Percentiles rank a stretch among this genome's conserved stretches.
Conservation (phyloP, 768 basidiomycete species). For the Mycena kentingensis region DNA sequence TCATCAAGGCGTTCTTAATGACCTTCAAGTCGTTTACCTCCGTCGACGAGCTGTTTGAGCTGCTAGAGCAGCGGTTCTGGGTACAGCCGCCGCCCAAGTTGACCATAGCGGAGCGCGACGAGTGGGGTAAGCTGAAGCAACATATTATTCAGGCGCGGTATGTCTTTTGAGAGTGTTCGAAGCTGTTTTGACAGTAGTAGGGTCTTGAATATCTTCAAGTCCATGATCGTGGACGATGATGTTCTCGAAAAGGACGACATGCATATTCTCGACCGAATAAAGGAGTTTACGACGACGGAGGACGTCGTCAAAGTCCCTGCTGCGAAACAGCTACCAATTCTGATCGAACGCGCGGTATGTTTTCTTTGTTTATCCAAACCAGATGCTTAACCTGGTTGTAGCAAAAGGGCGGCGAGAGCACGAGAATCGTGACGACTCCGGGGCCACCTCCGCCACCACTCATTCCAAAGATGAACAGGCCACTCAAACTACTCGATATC, state of each 20-base stretch:
- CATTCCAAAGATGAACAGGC: conserved; percentile 67
- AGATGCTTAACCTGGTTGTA: conserved; percentile 20
- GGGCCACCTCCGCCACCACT: conserved; percentile 76
- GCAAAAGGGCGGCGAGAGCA: conserved; percentile 57
- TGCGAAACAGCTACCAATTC: conserved; percentile 70
- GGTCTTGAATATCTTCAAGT: conserved; percentile 87
- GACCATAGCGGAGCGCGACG: conserved; percentile 57
- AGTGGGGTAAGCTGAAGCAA: conserved; percentile 87
- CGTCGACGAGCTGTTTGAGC: conserved; percentile 77
- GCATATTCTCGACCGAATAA: conserved; percentile 79
- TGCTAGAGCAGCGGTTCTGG: conserved; percentile 78
- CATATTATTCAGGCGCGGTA: conserved; percentile 86
- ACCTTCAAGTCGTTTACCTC: conserved; percentile 95
- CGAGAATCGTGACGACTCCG: conserved; percentile 55
- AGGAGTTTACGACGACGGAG: conserved; percentile 71
- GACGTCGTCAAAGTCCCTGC: conserved; percentile 68
- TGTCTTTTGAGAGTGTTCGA: conserved; percentile 29
- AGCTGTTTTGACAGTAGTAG: conserved; percentile 38
- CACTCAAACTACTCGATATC: conserved; percentile 81
- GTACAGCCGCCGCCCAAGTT: conserved; percentile 74
- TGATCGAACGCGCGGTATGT: conserved; percentile 77
- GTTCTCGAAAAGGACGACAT: conserved; percentile 85
- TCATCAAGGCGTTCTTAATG: conserved; percentile 89
- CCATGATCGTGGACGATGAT: conserved; percentile 84
- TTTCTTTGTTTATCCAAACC: conserved; percentile 5